Conservation (phyloP, 495 filamentous ascomycete species). For the Podospora pseudocomata region DNA sequence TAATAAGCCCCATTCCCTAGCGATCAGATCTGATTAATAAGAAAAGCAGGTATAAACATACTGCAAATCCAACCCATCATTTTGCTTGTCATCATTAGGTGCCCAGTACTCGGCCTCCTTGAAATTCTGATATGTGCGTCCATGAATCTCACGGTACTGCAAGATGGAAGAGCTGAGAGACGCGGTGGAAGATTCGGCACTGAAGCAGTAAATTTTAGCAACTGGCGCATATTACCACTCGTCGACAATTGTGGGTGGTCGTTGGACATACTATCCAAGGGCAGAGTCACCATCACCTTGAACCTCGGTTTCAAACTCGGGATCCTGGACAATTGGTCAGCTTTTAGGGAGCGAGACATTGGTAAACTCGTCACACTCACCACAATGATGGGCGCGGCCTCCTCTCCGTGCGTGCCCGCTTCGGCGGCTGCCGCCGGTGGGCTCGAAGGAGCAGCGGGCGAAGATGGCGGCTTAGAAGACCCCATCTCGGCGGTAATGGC, state of each 20-base stretch:
- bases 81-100: not conserved
- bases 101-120: not conserved
- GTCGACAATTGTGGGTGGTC: not conserved
- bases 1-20: not conserved
- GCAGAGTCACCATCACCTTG: not conserved
- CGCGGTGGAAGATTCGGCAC: not conserved
- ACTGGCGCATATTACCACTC: not conserved
- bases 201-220: not conserved
- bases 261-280: not conserved
- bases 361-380: not conserved
- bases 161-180: not conserved
- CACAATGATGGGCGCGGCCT: not conserved
- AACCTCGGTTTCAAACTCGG: not conserved
- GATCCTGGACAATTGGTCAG: not conserved
- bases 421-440: not conserved
- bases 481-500: not conserved
- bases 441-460: not conserved
- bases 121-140: not conserved
- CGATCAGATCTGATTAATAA: no score
- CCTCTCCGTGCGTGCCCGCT: not conserved
- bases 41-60: not conserved
- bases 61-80: not conserved
- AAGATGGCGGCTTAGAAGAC: not conserved
- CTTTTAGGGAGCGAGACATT: not conserved
- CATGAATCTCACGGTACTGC: not conserved